These are phyloP conservation scores for Cyberlindnera samutprakarnensis DNA, from an alignment of 805 yeast species.

Conservation along the genomic window DNA sequence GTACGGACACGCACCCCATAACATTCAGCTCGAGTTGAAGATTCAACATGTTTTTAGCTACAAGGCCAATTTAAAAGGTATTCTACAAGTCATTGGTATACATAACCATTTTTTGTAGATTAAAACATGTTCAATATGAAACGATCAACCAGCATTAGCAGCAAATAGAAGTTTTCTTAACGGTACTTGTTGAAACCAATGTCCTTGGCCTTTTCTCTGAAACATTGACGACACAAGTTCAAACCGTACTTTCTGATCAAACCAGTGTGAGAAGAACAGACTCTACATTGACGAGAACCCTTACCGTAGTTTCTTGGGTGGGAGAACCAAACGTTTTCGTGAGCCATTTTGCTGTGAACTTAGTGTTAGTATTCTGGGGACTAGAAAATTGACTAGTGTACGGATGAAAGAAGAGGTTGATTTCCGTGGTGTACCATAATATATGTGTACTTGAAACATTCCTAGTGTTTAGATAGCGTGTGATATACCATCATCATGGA, in stretches of 20 bases:
- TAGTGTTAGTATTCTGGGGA: slow-evolving; percentile 18
- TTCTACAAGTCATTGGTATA: too few species aligned
- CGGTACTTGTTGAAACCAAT: slow-evolving; percentile 99
- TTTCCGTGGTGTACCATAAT: too few species aligned
- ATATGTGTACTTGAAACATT: too few species aligned
- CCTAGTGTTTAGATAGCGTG: too few species aligned
- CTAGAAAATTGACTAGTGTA: too few species aligned
- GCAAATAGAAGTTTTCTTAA: slow-evolving; percentile 37
- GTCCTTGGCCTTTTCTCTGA: slow-evolving; percentile 99
- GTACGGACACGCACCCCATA: too few species aligned
- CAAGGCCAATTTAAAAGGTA: too few species aligned
- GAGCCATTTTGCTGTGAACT: slow-evolving; percentile 79
- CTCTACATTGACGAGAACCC: slow-evolving; percentile 99
- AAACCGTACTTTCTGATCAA: slow-evolving; percentile 99
- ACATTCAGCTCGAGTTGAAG: too few species aligned
- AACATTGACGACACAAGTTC: slow-evolving; percentile 99
- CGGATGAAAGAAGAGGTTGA: too few species aligned
- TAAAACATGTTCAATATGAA: slow-evolving; percentile 13
- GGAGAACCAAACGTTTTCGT: slow-evolving; percentile 99
- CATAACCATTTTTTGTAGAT: too few species aligned
- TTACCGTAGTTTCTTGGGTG: slow-evolving; percentile 99
- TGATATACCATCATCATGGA: too few species aligned
- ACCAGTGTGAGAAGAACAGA: slow-evolving; percentile 98
- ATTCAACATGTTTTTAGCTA: too few species aligned
- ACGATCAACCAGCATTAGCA: slow-evolving; percentile 14